Percentiles rank a stretch among this genome's conserved stretches.
Evolutionary conservation across 306 rosid species (phyloP).

Genomic region (Ammopiptanthus mongolicus): DNA sequence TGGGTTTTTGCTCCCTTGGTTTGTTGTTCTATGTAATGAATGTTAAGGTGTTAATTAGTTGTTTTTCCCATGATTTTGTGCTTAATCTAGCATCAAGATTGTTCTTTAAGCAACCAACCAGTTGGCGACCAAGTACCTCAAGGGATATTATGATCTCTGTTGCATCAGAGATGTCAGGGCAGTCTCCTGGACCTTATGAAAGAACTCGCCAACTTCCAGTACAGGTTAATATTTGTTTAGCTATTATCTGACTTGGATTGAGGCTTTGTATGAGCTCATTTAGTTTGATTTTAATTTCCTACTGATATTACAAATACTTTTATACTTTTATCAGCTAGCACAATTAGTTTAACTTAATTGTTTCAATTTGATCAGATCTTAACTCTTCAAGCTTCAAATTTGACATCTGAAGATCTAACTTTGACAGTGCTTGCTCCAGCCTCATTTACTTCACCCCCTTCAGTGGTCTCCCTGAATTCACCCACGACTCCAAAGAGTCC

Average conservation of each 20-base stretch:
- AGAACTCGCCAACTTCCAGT: constrained; percentile 62
- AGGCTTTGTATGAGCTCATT: not conserved
- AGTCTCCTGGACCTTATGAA: constrained; percentile 38
- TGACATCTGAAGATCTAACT: constrained; percentile 84
- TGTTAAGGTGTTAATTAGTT: constrained; percentile 16
- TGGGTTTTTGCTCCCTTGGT: constrained; percentile 20
- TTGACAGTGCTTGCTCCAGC: constrained; percentile 90
- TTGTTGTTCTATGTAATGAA: constrained; percentile 11
- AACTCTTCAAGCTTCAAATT: constrained; percentile 93
- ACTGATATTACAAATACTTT: not conserved
- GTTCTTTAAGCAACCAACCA: constrained; percentile 85
- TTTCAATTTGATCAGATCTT: constrained; percentile 65
- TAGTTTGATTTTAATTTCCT: constrained; percentile 8
- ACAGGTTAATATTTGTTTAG: constrained; percentile 51
- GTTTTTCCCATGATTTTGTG: constrained; percentile 10
- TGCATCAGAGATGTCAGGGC: constrained; percentile 61
- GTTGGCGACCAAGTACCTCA: constrained; percentile 70
- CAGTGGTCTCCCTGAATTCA: constrained; percentile 68
- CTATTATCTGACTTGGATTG: not conserved
- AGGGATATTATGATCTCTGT: constrained; percentile 88
- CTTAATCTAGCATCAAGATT: constrained; percentile 61
- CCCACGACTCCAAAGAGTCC: constrained; percentile 73
- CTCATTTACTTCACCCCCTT: constrained; percentile 59
- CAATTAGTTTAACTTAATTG: constrained; percentile 21
- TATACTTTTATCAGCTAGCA: not conserved